phyloP scores from a whole-genome alignment of 2,329 filamentous ascomycete genomes.

The Zymoseptoria crescenta region DNA sequence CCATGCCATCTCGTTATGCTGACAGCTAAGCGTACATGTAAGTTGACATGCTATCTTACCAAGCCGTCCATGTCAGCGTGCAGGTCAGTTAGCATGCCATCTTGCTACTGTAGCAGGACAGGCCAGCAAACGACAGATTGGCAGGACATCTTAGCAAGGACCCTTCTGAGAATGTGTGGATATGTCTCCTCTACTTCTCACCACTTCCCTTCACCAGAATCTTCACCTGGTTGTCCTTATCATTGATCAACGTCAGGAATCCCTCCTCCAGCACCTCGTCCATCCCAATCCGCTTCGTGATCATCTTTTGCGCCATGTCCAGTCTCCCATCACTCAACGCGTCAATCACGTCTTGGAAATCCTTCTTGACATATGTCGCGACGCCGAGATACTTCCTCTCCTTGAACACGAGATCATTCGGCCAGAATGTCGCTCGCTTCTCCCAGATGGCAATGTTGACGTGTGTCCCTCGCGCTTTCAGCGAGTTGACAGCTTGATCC shows the following conservation, averaged over 20 bases:
- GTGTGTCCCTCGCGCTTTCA: slow-evolving; percentile 44
- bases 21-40: no score
- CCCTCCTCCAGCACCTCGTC: slow-evolving; percentile 41
- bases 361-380: slow-evolving; percentile 45
- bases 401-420: slow-evolving; percentile 47
- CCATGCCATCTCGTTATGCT: no score
- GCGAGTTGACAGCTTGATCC: slow-evolving; percentile 41
- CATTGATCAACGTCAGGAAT: slow-evolving; percentile 41
- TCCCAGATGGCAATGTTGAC: slow-evolving; percentile 52
- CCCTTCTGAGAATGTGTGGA: neutral
- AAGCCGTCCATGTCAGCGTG: no score
- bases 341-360: slow-evolving; percentile 44
- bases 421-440: slow-evolving; percentile 42
- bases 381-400: slow-evolving; percentile 47
- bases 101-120: neutral
- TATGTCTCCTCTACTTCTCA: slow-evolving; percentile 2
- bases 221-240: slow-evolving; percentile 45
- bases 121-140: neutral
- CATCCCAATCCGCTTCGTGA: slow-evolving; percentile 42
- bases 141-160: neutral
- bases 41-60: no score
- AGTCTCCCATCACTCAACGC: slow-evolving; percentile 38
- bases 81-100: neutral
- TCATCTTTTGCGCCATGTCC: slow-evolving; percentile 39
- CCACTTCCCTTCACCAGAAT: slow-evolving; percentile 34